A percentile compares a stretch with the other conserved stretches of the same genome.
phyloP scores from a whole-genome alignment of 163 green algal species.

The Volvox carteri region DNA sequence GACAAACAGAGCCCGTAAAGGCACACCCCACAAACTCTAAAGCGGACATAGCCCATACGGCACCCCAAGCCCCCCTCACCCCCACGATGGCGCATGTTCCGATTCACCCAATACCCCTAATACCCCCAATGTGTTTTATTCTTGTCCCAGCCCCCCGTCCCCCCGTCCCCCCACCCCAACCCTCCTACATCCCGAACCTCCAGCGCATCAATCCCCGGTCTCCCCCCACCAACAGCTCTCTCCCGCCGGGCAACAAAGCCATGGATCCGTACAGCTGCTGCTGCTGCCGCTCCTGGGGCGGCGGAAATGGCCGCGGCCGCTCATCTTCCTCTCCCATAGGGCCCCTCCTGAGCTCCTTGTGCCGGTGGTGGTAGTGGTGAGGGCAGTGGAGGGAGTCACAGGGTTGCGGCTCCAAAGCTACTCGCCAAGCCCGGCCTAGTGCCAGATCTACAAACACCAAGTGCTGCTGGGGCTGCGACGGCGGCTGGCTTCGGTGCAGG shows the following conservation, averaged over 20 bases:
- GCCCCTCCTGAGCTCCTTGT: neutral
- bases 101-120: no score
- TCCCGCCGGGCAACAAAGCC: constrained; percentile 20
- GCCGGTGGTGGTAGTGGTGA: neutral
- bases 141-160: no score
- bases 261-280: neutral
- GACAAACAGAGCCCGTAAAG: no score
- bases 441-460: constrained; percentile 29
- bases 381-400: neutral
- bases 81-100: no score
- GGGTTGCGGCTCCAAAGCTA: neutral
- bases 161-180: no score
- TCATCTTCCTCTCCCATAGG: neutral
- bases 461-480: neutral
- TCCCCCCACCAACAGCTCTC: constrained; percentile 33
- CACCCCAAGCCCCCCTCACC: no score
- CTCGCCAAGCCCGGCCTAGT: neutral
- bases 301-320: neutral
- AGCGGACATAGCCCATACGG: no score
- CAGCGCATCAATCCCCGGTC: constrained; percentile 34
- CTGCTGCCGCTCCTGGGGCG: neutral
- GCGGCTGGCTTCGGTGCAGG: neutral
- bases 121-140: no score
- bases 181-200: constrained; percentile 8
- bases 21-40: no score